Base-by-base conservation (phyloP, 2,329 filamentous ascomycete species). In the Zasmidium angulare region DNA sequence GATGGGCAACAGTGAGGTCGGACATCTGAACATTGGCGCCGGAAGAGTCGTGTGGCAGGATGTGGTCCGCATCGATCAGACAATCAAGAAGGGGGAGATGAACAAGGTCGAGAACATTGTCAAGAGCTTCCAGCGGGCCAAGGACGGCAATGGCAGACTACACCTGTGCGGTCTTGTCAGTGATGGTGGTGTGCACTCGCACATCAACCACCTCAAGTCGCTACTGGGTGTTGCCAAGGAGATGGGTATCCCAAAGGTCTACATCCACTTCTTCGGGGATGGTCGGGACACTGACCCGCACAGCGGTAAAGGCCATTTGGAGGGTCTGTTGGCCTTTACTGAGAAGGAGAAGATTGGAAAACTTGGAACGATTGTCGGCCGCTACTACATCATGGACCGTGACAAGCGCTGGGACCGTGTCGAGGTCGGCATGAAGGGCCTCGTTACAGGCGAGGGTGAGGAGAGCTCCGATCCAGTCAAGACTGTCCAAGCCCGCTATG, bases 1-100 rank as follows among this genome's bases (percentile, higher is more conserved):
- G 67, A 99, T 99, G 95, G 95, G 95, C 67, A 99, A 99, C 83
- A 96, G 91, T 69, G 95, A 99, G 79, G 95, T 99, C 76, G 95
- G 95, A 63, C 95, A 99, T 79, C 79, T 99, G 81, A 99, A 99
- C 84, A 98, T 99, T 76, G 95, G 95, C 71, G 95, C 95, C 60
- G 95, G 95, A 59, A 86, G 95, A 72, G 95, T 99, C 62, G 95
- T 99, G 71, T 99, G 95, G 95, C 95, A 99, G 78, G 93, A 82
- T 68, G 79, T 76, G 7, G 95, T 99, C 67, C 90, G 95, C 71
- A 99, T 99, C 79, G 95, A 97, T 77, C 89, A 89, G 79, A 89
- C 89, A 46, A 88, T 96, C 80, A 95, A 93, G 84, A 91, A 92
- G 71, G 86, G 85, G 66, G 86, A 96, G 76, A 77, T 97, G 70